Evolutionary conservation across 2,329 filamentous ascomycete species (phyloP), one percentile per base, ranked within the genome.

Genomic region (Verticillium dahliae): DNA sequence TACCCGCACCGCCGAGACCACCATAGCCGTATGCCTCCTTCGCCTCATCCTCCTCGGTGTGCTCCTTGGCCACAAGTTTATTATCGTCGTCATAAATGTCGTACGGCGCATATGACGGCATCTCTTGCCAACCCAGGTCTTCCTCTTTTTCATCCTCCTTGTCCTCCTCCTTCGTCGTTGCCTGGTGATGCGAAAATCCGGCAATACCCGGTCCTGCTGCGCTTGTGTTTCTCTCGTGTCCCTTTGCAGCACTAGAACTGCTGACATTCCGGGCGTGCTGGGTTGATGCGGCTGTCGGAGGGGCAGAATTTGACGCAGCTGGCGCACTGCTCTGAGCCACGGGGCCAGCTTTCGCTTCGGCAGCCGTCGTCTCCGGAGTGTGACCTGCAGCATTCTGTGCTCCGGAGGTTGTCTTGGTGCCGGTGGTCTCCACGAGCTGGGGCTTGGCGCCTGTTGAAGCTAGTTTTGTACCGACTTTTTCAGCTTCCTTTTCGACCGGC

Each of bases 81-180:
- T 96, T 90, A 73, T 96, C 89, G 69, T 99, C 95, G 72, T 99
- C 92, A 74, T 98, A 99, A 67, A 97, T 90, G 75, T 98, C 94
- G 72, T 95, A 96, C 41, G 90, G 89, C 7, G 93, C 95, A 70
- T 93, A 92, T 1, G 95, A 87, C 1, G 94, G 95, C 95, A 99
- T 99, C 2, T 86, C 85, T 77, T 97, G 92, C 95, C 95, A 99
- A 13, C 35, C 35, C 13, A 37, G 13, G 59, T 82, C 86, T 1
- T 78, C 87, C n/a, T 90, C 90, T 6, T 86, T 86, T 11, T 74
- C 68, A 3, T 84, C 79, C 2, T 83, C 75, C 13, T 83, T 78
- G 13, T 82, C 76, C 13, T 85, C 78, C 50, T 83, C 80, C 65
- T 85, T 80, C 15, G 82, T 77, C 10, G 87, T 83, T 57, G 92